Conservation (phyloP, 2,329 filamentous ascomycete species). For the Bisporella sp. region DNA sequence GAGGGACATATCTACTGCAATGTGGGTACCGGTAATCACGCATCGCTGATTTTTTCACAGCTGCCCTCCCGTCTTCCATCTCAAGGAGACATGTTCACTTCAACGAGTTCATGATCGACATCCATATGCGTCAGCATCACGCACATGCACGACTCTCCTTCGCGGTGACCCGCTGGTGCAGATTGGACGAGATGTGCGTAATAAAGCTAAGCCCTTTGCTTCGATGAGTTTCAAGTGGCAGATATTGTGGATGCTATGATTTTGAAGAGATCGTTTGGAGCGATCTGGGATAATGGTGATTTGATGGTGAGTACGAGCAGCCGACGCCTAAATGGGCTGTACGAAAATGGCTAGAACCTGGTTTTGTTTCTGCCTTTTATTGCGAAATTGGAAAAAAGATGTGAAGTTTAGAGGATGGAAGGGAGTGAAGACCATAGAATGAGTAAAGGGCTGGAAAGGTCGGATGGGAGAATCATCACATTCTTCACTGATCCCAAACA, state of each 20-base stretch:
- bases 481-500: not conserved
- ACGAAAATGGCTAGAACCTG: constrained; percentile 9
- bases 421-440: constrained; percentile 9
- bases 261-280: constrained; percentile 5
- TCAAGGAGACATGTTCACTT: constrained; percentile 6
- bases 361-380: constrained; percentile 9
- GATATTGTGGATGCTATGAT: constrained; percentile 11
- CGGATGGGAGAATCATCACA: not conserved
- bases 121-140: constrained; percentile 8
- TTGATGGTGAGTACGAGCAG: not conserved
- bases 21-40: not conserved
- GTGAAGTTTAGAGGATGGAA: constrained; percentile 10
- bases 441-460: not conserved
- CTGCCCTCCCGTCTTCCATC: constrained; percentile 4
- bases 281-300: constrained; percentile 3
- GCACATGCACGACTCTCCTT: not conserved
- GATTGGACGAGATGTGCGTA: not conserved
- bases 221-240: constrained; percentile 11
- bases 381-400: constrained; percentile 3
- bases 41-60: not conserved
- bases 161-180: not conserved
- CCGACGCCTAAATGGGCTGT: constrained; percentile 3
- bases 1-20: not conserved
- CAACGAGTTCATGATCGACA: constrained; percentile 11
- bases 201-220: constrained; percentile 5